Percentiles rank a stretch among this genome's conserved stretches.
phyloP scores from a whole-genome alignment of 1,284 basidiomycete genomes.

The Flammula alnicola region DNA sequence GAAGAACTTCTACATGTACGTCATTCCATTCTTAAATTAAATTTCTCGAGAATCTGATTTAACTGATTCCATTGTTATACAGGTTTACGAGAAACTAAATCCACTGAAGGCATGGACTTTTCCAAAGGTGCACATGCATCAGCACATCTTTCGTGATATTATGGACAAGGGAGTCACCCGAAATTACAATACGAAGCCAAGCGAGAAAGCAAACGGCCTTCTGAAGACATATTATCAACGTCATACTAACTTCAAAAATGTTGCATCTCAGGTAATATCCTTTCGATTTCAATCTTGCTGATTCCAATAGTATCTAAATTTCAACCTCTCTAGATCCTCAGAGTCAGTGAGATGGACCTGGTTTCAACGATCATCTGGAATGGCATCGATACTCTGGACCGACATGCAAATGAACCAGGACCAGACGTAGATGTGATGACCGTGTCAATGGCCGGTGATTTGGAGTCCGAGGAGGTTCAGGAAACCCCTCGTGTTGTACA shows the following conservation, averaged over 20 bases:
- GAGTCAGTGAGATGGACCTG: slow-evolving; percentile 48
- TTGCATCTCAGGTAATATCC: slow-evolving; percentile 10
- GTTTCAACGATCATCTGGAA: slow-evolving; percentile 57
- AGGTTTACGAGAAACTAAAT: slow-evolving; percentile 65
- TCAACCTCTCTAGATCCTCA: slow-evolving; percentile 78
- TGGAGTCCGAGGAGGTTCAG: slow-evolving; percentile 55
- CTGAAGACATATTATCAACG: slow-evolving; percentile 30
- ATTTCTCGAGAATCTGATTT: not conserved
- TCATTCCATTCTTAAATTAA: not conserved
- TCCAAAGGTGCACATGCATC: slow-evolving; percentile 20
- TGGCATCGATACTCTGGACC: slow-evolving; percentile 66
- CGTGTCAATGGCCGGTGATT: no score
- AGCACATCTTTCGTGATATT: slow-evolving; percentile 32
- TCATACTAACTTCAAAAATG: slow-evolving; percentile 36
- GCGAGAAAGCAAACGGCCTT: slow-evolving; percentile 28
- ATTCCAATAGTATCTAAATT: slow-evolving; percentile 52
- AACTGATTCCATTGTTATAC: no score
- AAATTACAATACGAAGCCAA: slow-evolving; percentile 33
- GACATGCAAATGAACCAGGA: no score
- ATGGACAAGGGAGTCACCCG: slow-evolving; percentile 29
- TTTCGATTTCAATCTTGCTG: not conserved
- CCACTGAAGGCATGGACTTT: slow-evolving; percentile 52
- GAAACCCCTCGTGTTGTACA: not conserved
- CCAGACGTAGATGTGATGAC: no score
- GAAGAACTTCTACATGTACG: slow-evolving; percentile 6